Percentiles rank a stretch among this genome's conserved stretches.
Conservation (phyloP, 1,139 yeast genomes). For the Taphrina flavorubra region DNA sequence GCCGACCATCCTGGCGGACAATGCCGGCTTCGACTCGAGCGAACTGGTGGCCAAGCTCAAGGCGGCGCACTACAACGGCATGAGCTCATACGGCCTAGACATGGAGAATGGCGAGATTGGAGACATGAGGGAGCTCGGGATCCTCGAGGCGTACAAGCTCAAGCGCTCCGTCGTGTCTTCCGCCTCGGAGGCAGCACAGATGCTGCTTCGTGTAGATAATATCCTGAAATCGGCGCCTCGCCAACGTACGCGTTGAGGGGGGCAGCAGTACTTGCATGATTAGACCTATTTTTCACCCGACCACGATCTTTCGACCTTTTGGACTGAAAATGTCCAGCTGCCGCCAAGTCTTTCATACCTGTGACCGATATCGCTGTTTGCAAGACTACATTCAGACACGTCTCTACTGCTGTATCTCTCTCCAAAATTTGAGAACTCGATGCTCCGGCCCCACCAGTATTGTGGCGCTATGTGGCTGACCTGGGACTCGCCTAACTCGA, state of each 20-base stretch:
- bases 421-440: too few species aligned
- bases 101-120: constrained; percentile 81
- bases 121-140: constrained; percentile 92
- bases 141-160: constrained; percentile 88
- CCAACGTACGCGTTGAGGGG: constrained; percentile 34
- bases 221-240: constrained; percentile 91
- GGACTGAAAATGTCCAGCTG: too few species aligned
- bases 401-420: too few species aligned
- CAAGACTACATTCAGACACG: too few species aligned
- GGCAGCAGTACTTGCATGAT: not conserved
- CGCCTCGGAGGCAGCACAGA: constrained; percentile 97
- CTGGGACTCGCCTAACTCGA: too few species aligned
- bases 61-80: constrained; percentile 90
- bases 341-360: too few species aligned
- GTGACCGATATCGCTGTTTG: too few species aligned
- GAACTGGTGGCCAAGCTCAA: constrained; percentile 90
- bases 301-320: too few species aligned
- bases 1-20: constrained; percentile 94
- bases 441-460: too few species aligned
- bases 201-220: constrained; percentile 90
- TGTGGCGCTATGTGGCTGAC: too few species aligned
- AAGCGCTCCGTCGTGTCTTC: constrained; percentile 94
- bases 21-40: constrained; percentile 95
- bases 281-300: not conserved
- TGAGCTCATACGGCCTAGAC: constrained; percentile 89